Base-by-base conservation (phyloP, 2,329 filamentous ascomycete species). In the Venturia asperata region DNA sequence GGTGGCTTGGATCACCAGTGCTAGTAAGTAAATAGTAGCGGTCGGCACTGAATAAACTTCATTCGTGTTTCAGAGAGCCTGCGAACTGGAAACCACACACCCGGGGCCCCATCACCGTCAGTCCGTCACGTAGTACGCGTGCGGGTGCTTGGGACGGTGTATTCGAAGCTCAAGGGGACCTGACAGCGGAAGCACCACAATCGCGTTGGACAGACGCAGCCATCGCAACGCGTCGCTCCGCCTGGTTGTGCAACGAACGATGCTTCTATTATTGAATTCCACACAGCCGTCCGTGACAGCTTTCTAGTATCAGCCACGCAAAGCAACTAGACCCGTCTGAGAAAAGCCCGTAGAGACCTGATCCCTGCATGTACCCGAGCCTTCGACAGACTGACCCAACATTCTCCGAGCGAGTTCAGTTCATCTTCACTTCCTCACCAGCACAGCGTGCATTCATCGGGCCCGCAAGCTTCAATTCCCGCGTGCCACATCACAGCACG, bases 391-490 rank as follows among this genome's bases (percentile, higher is more conserved):
- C 47, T 37, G 27, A 55, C 49, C 49, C 52, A 58, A 58, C 27
- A 58, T 58, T 21, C 30, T 58, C 52, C 52, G 27, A 37, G 21
- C 52, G 21, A 58, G 27, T n/a, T 37, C 27, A 37, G 7, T 37
- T 30, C 52, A 58, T 58, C 52, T 15, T 58, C 52, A 58, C 52
- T 58, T n/a, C 30, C 30, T 27, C 52, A 58, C 15, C 52, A 58
- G 27, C 30, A 58, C 52, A 34, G 27, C 17, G 52, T 58, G 52
- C 30, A 37, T 58, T 27, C 52, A 58, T 58, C 52, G 19, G 52
- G 52, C 52, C 52, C 27, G 52, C 52, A 58, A 58, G 52, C 52
- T 58, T 58, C 52, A 58, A 58, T 37, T 11, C 30, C 52, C 47
- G 27, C 52, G 52, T 58, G 52, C 52, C 37, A 3, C 52, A 37